phyloP scores from a whole-genome alignment of 352 stramenopile genomes.

The Globisporangium nunn region DNA sequence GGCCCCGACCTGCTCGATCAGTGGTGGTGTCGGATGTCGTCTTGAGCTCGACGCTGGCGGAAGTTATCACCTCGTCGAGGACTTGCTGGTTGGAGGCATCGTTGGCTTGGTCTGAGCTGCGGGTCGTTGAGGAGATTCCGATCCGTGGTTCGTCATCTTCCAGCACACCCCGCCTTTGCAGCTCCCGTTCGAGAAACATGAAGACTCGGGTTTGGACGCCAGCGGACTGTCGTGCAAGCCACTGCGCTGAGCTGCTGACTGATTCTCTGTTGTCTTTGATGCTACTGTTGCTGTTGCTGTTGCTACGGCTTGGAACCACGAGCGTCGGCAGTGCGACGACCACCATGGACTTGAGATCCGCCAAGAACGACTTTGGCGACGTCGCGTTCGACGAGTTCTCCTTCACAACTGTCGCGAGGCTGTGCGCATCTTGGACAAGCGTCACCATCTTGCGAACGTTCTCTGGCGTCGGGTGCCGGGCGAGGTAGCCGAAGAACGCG shows the following conservation, averaged over 20 bases:
- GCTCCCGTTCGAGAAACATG: slow-evolving; percentile 6
- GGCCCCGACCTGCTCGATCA: not conserved
- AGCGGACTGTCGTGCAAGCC: slow-evolving; percentile 3
- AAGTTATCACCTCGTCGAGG: not conserved
- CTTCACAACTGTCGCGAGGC: slow-evolving; percentile 7
- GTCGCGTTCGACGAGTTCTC: not conserved
- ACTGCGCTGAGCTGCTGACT: not conserved
- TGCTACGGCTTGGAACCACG: slow-evolving; percentile 1
- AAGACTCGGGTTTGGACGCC: slow-evolving; percentile 6
- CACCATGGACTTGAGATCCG: slow-evolving; percentile 1
- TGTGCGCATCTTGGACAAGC: slow-evolving; percentile 9
- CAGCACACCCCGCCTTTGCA: slow-evolving; percentile 2
- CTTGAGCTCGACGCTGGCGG: not conserved
- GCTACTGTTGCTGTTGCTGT: not conserved
- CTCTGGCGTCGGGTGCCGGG: not conserved
- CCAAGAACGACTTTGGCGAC: not conserved
- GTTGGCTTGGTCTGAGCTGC: not conserved
- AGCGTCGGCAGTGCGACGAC: slow-evolving; percentile 14
- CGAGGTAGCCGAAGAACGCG: slow-evolving; percentile 16
- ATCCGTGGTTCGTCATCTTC: not conserved
- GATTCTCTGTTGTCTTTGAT: not conserved
- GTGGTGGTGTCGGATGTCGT: not conserved
- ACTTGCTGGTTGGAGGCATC: not conserved
- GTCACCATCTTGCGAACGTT: slow-evolving; percentile 8
- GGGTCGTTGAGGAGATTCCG: not conserved